Percentiles rank a stretch among this genome's conserved stretches.
These are phyloP conservation scores for Friedmanniomyces endolithicus DNA, from an alignment of 495 filamentous ascomycete species.

Conservation along the genomic window DNA sequence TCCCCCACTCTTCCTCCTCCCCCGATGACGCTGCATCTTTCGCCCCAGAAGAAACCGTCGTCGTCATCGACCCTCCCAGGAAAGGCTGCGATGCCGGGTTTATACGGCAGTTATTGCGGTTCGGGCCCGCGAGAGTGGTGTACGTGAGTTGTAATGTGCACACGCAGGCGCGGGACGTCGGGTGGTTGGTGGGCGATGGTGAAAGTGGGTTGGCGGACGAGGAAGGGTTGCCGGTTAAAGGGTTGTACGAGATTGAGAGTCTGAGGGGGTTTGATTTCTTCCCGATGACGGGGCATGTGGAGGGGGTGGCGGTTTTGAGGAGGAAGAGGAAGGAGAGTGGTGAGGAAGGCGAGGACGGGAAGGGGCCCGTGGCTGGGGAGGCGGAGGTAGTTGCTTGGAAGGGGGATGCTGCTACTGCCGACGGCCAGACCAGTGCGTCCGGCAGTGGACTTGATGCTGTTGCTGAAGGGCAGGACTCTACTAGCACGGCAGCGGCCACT, in stretches of 20 bases:
- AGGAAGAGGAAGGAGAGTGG: neutral
- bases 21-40: slow-evolving; percentile 33
- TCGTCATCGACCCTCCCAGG: slow-evolving; percentile 85
- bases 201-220: slow-evolving; percentile 22
- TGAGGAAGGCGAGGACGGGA: slow-evolving; percentile 32
- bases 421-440: too few relatives aligned
- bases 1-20: too few relatives aligned
- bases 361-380: slow-evolving; percentile 41
- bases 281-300: slow-evolving; percentile 93
- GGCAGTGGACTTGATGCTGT: too few relatives aligned
- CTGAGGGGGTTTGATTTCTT: slow-evolving; percentile 94
- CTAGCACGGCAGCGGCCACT: too few relatives aligned
- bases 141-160: slow-evolving; percentile 98
- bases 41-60: slow-evolving; percentile 65
- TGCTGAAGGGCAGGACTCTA: too few relatives aligned
- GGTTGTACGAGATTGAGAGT: slow-evolving; percentile 78
- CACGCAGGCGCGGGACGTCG: slow-evolving; percentile 88
- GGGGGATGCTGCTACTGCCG: neutral
- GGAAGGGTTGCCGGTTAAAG: slow-evolving; percentile 33
- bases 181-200: slow-evolving; percentile 59
- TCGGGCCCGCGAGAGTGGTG: slow-evolving; percentile 62
- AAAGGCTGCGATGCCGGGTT: slow-evolving; percentile 89
- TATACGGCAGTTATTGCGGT: slow-evolving; percentile 62
- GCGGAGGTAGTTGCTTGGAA: neutral
- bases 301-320: slow-evolving; percentile 71